Evolutionary conservation across 192 early-diverging fungal genomes (phyloP), one percentile per base, ranked within the genome.

Genomic region (Mortierella hygrophila): DNA sequence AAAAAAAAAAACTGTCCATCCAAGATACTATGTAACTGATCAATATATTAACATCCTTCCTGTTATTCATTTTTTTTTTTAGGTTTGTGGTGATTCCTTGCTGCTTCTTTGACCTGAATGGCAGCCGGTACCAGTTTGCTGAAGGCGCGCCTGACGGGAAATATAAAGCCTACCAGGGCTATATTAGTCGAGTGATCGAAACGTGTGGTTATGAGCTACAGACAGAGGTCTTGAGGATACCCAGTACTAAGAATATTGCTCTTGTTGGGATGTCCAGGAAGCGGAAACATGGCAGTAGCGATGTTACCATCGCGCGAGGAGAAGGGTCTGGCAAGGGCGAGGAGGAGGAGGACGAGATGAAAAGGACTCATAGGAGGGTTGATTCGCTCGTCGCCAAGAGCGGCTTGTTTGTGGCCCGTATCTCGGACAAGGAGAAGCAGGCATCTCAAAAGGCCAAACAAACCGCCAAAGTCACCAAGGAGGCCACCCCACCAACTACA

Each of bases 41-140:
- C 3, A 23, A 55, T 72, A 23, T 69, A 60, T 20, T 20, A 8
- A 72, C 16, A 63, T 72, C 40, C 0, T 41, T 40, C 38, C 4
- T 40, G 1, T 20, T 26, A 8, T 41, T 6, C 13, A 63, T n/a
- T 35, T 89, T 13, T 81, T 55, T n/a, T 35, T 89, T 13, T 81
- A 94, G 91, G 26, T 92, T 97, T 79, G 85, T 96, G 49, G 90
- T 95, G 15, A 97, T 97, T 72, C 97, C 97, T 3, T 97, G 97
- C 80, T 97, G 97, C 68, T 93, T 93, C n/a, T 94, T 93, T 87
- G 91, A 90, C n/a, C 85, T 96, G 38, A 91, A 91, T 23, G 97
- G 97, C 4, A 88, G 85, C 16, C 82, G 88, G 8, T 81, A 89
- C 40, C 90, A 92, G 60, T 93, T 93, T 73, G 54, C 89, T 0